A percentile compares a stretch with the other conserved stretches of the same genome.
phyloP scores from a whole-genome alignment of 805 yeast genomes.

The Danielozyma ontarioensis region DNA sequence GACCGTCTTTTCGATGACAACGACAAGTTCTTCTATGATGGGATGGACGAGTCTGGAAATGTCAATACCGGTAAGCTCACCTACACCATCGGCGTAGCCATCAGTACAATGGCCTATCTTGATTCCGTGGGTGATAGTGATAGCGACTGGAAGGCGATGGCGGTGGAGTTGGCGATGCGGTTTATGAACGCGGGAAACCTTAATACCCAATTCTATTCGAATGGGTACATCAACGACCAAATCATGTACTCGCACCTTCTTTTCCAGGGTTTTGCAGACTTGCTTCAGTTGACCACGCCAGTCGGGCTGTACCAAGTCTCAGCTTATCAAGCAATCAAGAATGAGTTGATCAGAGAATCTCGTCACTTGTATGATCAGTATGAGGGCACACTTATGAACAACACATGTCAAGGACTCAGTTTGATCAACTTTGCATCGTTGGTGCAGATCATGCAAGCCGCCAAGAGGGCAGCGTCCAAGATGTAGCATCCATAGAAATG shows the following conservation, averaged over 20 bases:
- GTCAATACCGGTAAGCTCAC: constrained; percentile 9
- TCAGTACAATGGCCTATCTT: constrained; percentile 8
- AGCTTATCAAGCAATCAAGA: constrained; percentile 13
- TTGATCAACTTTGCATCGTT: background rate
- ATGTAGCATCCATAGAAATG: no score
- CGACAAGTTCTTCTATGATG: constrained; percentile 8
- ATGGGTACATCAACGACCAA: constrained; percentile 14
- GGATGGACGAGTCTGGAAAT: constrained; percentile 3
- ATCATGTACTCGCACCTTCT: constrained; percentile 12
- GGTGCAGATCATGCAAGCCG: background rate
- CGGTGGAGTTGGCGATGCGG: constrained; percentile 6
- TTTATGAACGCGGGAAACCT: constrained; percentile 8
- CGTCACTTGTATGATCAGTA: constrained; percentile 11
- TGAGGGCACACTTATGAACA: background rate
- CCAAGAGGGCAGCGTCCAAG: no score
- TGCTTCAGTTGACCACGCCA: constrained; percentile 11
- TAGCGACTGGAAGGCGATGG: constrained; percentile 3
- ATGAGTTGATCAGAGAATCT: constrained; percentile 13
- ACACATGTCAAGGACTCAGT: background rate
- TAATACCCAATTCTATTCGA: constrained; percentile 11
- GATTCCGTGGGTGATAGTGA: background rate
- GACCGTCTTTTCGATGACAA: background rate
- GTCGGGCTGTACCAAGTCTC: constrained; percentile 7
- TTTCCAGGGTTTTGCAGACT: constrained; percentile 12
- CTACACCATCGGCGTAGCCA: constrained; percentile 8